phyloP scores from a whole-genome alignment of 805 yeast genomes.

The Saturnispora besseyi region DNA sequence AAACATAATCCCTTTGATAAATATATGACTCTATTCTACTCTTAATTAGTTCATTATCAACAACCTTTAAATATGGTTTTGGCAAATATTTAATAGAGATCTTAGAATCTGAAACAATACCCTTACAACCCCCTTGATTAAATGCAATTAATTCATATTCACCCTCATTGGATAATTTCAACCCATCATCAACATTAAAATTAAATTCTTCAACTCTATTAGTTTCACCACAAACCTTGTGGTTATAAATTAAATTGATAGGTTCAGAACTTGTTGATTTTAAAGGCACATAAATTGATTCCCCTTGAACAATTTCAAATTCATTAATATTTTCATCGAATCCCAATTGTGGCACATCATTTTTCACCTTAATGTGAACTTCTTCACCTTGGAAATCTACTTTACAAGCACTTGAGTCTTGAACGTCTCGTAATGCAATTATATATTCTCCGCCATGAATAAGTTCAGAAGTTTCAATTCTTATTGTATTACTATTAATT shows the following conservation, averaged over 20 bases:
- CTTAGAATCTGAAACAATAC: constrained; percentile 24
- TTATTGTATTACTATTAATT: constrained; percentile 30
- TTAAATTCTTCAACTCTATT: constrained; percentile 8
- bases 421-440: constrained; percentile 52
- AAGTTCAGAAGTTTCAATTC: constrained; percentile 47
- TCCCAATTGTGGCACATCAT: constrained; percentile 49
- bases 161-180: constrained; percentile 34
- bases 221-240: constrained; percentile 16
- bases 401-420: constrained; percentile 71
- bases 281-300: constrained; percentile 46
- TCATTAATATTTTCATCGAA: constrained; percentile 24
- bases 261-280: constrained; percentile 23
- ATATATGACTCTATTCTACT: not conserved
- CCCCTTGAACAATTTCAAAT: constrained; percentile 53
- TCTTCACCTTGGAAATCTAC: constrained; percentile 62
- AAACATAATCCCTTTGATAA: constrained; percentile 14
- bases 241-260: constrained; percentile 27
- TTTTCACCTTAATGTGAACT: constrained; percentile 56
- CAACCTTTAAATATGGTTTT: constrained; percentile 22
- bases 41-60: not conserved
- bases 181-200: constrained; percentile 21
- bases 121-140: constrained; percentile 38
- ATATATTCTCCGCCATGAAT: constrained; percentile 65
- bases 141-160: constrained; percentile 33
- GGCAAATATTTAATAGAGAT: constrained; percentile 24